Evolutionary conservation across 352 stramenopile species (phyloP), one percentile per base, ranked within the genome.

Genomic region (Globisporangium heterothallicum): DNA sequence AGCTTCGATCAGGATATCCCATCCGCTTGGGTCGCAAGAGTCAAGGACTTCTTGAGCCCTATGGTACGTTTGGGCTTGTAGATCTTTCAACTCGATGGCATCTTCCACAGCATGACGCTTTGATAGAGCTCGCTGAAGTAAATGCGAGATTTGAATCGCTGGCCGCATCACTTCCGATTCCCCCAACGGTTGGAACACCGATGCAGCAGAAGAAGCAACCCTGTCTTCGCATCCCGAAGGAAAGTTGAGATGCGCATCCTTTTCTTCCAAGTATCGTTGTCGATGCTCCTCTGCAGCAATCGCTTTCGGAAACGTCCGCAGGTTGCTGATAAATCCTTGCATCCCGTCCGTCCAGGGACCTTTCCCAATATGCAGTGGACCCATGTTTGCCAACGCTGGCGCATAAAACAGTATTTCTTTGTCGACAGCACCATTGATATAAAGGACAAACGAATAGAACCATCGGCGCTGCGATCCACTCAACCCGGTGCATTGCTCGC

Each of bases 311-410:
- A 73, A 92, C 1, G 88, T 54, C 2, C 59, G 68, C 22, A 93
- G 36, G 25, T 84, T 61, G 42, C 70, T 79, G 4, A 82, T 70
- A 43, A 92, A 88, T 2, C 82, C 83, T 8, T 56, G 43, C 50
- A 91, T 70, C 0, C 79, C 79, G 12, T 83, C 61, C 0, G 75
- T 83, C 74, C 83, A 91, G 0, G 83, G 79, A 0, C 78, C 79
- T 25, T 86, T 78, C 0, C 64, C 77, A 35, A 95, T 58, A 12
- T 91, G 67, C 16, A 95, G 56, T 6, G 73, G 68, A 0, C 81
- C 85, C 21, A n/a, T 40, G 44, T 88, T 89, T 4, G 68, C 36
- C 24, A 79, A 13, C 7, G 87, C 78, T 21, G 64, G 50, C 6
- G 79, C 59, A 19, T 68, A 62, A 1, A 89, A 58, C 5, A 62